Evolutionary conservation across 768 basidiomycete genomes (phyloP), one percentile per base, ranked within the genome.

Genomic region (Lactarius vividus): DNA sequence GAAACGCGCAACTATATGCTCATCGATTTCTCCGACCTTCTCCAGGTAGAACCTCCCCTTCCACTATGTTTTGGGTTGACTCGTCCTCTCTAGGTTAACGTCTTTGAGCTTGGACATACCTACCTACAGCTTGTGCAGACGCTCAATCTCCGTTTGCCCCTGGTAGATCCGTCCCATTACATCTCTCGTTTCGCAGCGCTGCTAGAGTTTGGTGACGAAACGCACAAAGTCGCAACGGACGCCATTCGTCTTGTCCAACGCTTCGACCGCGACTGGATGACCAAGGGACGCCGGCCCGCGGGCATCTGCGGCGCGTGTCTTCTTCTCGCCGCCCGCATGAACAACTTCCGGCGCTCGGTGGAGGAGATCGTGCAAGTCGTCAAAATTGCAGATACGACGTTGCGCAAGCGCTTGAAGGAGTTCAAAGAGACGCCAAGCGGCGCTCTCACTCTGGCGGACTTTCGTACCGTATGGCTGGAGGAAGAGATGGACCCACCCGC

Each of bases 341-440:
- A 96, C 79, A 97, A 97, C 76, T 98, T 96, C 73, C 81, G 96
- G 52, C 82, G 97, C 55, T 92, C 89, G 29, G 83, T 98, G 13
- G 92, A 96, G 73, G 97, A 99, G 76, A 91, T 99, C 56, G 95
- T 98, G 23, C 97, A 99, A 74, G 95, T 99, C 18, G 97, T 98
- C 70, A 99, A 98, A 78, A 97, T 98, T 70, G 94, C 95, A n/a
- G 95, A 98, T 72, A 88, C 88, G 13, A 99, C 97, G 4, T 77
- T 99, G 52, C 88, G 88, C 78, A 98, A 96, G 76, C 85, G 97
- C 20, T 79, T 99, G 18, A 91, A 95, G 29, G 97, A 99, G 78
- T 99, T 99, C 81, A 92, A 88, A 74, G 86, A 85, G 70, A 98
- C 95, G 2, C 88, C 89, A 0, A 93, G 91, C 72, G 94, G 92